These are phyloP conservation scores for Persicaria tinctoria DNA, from an alignment of 148 eudicot species.

Conservation along the genomic window DNA sequence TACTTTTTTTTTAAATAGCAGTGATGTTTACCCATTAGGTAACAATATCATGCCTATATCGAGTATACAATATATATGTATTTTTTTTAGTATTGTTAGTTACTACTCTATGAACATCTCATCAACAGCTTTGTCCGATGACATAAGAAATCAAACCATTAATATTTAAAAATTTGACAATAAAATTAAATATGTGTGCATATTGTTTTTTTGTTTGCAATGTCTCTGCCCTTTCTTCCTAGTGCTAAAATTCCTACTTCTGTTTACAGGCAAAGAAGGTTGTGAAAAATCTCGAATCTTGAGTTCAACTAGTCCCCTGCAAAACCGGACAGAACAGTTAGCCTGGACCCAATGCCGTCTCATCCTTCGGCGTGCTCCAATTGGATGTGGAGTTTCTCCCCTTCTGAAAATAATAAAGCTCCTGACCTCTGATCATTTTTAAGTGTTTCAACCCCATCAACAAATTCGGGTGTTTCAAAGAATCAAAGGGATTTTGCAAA, in stretches of 20 bases:
- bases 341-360: not conserved
- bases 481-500: not conserved
- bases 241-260: not conserved
- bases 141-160: not conserved
- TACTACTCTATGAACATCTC: not conserved
- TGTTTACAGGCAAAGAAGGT: conserved; percentile 68
- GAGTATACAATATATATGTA: not conserved
- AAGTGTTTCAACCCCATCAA: not conserved
- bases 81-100: not conserved
- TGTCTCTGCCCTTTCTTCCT: not conserved
- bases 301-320: conserved; percentile 12
- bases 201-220: not conserved
- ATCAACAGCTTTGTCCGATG: not conserved
- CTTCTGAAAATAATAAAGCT: not conserved
- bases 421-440: not conserved
- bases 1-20: not conserved
- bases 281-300: conserved; percentile 50
- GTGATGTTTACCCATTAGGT: not conserved
- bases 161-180: not conserved
- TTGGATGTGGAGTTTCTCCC: not conserved
- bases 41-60: not conserved
- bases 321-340: not conserved
- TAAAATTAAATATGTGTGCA: not conserved
- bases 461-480: conserved; percentile 1
- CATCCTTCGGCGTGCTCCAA: not conserved